A percentile compares a stretch with the other conserved stretches of the same genome.
Conservation (phyloP, 306 rosid genomes). For the Carpinus viminea region DNA sequence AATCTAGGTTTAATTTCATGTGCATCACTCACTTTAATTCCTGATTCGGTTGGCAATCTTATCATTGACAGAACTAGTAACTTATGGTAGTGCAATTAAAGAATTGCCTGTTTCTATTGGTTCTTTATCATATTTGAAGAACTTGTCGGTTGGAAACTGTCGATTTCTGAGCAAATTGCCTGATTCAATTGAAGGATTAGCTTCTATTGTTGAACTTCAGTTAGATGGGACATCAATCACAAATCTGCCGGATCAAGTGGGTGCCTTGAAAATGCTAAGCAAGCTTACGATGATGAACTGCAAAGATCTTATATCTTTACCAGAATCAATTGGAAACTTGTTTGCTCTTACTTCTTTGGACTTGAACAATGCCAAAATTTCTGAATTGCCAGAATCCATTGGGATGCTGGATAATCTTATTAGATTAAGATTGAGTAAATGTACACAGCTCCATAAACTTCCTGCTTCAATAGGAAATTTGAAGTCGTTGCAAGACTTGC, state of each 20-base stretch:
- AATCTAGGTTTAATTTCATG: slow-evolving; percentile 46
- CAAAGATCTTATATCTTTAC: slow-evolving; percentile 43
- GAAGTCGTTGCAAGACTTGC: slow-evolving; percentile 45
- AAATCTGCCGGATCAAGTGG: slow-evolving; percentile 56
- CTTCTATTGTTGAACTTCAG: slow-evolving; percentile 42
- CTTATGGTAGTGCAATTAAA: slow-evolving; percentile 26
- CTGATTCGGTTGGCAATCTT: slow-evolving; percentile 49
- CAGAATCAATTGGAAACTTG: slow-evolving; percentile 53
- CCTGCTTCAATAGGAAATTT: slow-evolving; percentile 59
- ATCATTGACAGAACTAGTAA: slow-evolving; percentile 30
- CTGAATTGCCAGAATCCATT: slow-evolving; percentile 51
- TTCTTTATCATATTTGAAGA: slow-evolving; percentile 39
- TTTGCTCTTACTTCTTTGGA: slow-evolving; percentile 39
- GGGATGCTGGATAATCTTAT: slow-evolving; percentile 55
- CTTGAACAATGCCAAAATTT: slow-evolving; percentile 35
- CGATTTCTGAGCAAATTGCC: slow-evolving; percentile 40
- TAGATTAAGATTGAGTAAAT: slow-evolving; percentile 35
- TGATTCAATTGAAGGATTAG: slow-evolving; percentile 34
- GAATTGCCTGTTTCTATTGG: slow-evolving; percentile 60
- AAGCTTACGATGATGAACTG: slow-evolving; percentile 54
- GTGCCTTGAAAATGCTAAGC: slow-evolving; percentile 47
- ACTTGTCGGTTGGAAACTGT: slow-evolving; percentile 36
- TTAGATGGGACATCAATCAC: slow-evolving; percentile 50
- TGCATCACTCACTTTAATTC: slow-evolving; percentile 44
- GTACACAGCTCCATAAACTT: slow-evolving; percentile 47